These are phyloP conservation scores for Dactylorhiza incarnata DNA, from an alignment of 106 monocot genomes.

Conservation along the genomic window DNA sequence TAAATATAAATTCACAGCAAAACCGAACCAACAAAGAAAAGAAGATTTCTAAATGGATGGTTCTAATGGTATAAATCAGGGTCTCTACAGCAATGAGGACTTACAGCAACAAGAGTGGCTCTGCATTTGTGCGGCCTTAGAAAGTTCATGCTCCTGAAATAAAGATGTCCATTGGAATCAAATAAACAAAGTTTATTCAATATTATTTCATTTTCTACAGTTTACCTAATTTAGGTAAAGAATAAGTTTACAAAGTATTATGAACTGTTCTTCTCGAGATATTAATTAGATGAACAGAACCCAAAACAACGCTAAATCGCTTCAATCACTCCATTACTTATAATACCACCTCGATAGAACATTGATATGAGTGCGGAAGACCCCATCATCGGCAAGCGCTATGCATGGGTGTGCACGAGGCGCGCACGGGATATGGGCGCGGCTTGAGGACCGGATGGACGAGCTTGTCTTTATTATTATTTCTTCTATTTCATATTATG, in stretches of 20 bases:
- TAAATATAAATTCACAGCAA: no score
- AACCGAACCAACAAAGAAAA: background rate
- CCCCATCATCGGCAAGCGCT: no score
- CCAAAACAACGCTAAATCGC: no score
- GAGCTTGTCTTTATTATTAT: no score
- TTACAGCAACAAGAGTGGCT: slow-evolving; percentile 75
- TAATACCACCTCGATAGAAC: no score
- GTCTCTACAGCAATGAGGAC: background rate
- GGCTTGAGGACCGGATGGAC: no score
- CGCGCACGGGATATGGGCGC: no score
- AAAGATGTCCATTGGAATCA: background rate
- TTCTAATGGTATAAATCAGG: background rate
- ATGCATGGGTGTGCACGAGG: no score
- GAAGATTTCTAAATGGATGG: background rate
- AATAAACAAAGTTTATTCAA: background rate
- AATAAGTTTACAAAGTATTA: background rate
- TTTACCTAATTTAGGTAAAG: background rate
- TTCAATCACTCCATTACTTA: no score
- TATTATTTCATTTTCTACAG: background rate
- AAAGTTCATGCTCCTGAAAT: slow-evolving; percentile 65
- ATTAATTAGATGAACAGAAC: no score
- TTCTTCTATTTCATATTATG: no score
- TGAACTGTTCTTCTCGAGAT: background rate
- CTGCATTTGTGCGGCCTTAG: slow-evolving; percentile 32
- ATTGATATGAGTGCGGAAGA: no score